phyloP scores from a whole-genome alignment of 202 grass and related monocot genomes.

The Musa balbisiana region DNA sequence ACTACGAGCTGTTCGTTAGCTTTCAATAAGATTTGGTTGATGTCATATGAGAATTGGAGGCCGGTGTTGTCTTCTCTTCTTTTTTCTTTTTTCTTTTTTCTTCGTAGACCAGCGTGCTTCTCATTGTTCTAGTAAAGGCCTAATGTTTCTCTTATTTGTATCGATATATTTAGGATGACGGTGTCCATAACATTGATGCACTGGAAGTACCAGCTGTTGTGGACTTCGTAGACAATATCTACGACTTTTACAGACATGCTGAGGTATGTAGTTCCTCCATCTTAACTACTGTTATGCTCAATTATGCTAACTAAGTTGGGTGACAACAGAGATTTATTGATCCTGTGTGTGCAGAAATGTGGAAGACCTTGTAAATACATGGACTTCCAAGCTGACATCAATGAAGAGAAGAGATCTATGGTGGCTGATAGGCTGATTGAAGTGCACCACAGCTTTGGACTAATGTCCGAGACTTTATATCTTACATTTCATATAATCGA shows the following conservation, averaged over 20 bases:
- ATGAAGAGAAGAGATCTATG: neutral
- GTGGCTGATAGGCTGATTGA: neutral
- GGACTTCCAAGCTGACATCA: neutral
- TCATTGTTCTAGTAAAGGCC: too few relatives aligned
- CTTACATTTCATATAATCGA: constrained; percentile 5
- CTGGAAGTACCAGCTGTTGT: neutral
- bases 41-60: too few relatives aligned
- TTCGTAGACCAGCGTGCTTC: too few relatives aligned
- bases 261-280: constrained; percentile 1
- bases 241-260: neutral
- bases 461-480: constrained; percentile 2
- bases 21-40: too few relatives aligned
- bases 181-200: neutral
- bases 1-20: too few relatives aligned
- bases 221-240: constrained; percentile 2
- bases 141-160: too few relatives aligned
- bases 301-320: neutral
- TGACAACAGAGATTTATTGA: neutral
- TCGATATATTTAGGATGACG: neutral
- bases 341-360: neutral
- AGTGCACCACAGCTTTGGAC: neutral
- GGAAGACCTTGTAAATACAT: neutral
- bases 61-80: too few relatives aligned
- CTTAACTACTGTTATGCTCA: neutral
- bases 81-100: too few relatives aligned